phyloP scores from a whole-genome alignment of 139 green algal species.

The Chlorella sorokiniana region DNA sequence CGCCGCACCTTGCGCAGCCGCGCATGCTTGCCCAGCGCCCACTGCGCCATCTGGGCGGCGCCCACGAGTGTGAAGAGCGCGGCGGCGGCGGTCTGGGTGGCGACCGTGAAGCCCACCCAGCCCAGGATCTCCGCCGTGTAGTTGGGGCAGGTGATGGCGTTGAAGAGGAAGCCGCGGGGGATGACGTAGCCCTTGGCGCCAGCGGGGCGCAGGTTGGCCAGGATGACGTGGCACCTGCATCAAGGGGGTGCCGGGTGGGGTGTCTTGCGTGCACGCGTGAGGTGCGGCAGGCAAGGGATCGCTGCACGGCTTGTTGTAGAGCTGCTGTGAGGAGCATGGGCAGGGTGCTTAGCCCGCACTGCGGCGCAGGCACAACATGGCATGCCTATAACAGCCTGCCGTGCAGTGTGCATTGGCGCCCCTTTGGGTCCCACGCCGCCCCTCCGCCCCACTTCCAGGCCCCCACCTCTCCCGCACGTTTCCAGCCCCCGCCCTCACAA shows the following conservation, averaged over 20 bases:
- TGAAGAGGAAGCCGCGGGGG: constrained; percentile 89
- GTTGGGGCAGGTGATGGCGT: constrained; percentile 97
- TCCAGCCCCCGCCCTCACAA: neutral
- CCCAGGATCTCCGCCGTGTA: constrained; percentile 91
- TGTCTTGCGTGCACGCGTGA: neutral
- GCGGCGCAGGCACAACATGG: too few species aligned
- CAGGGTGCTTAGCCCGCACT: too few species aligned
- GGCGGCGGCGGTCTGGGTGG: constrained; percentile 79
- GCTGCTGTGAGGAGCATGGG: too few species aligned
- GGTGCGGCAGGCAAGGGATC: neutral
- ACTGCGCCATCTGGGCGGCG: constrained; percentile 84
- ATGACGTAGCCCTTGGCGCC: constrained; percentile 83
- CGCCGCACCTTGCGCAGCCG: constrained; percentile 79
- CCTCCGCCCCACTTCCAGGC: neutral
- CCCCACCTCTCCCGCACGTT: neutral
- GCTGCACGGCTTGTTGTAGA: neutral
- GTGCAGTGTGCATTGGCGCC: too few species aligned
- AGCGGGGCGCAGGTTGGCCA: constrained; percentile 77
- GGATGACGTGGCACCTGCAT: constrained; percentile 85
- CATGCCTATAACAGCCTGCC: too few species aligned
- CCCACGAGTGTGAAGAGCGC: constrained; percentile 85
- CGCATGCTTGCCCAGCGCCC: constrained; percentile 92
- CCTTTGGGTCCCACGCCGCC: neutral
- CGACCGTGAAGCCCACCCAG: constrained; percentile 90
- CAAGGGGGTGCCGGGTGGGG: too few species aligned